Conservation (phyloP, 2,329 filamentous ascomycete species). For the Gaeumannomyces tritici region DNA sequence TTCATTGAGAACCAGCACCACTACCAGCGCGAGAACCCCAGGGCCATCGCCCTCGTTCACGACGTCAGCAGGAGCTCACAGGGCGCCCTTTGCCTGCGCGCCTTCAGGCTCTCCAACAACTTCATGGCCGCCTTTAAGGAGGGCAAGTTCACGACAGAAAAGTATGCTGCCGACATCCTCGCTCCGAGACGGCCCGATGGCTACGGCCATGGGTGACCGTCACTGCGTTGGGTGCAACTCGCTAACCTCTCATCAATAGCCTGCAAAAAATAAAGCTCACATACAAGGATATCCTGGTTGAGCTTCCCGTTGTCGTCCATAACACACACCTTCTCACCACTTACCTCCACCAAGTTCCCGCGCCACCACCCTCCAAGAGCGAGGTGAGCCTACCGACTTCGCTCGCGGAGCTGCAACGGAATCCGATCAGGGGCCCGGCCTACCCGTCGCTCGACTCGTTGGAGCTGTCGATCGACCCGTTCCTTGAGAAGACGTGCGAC, state of each 20-base stretch:
- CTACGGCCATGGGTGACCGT: no score
- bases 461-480: conserved; percentile 90
- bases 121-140: conserved; percentile 95
- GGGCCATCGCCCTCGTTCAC: conserved; percentile 81
- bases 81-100: conserved; percentile 76
- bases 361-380: conserved; percentile 46
- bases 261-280: conserved; percentile 89
- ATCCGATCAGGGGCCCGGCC: conserved; percentile 54
- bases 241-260: conserved; percentile 32
- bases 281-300: conserved; percentile 87
- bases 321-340: conserved; percentile 96
- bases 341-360: conserved; percentile 85
- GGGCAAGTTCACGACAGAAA: conserved; percentile 94
- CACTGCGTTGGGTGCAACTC: no score
- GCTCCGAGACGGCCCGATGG: no score
- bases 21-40: conserved; percentile 93
- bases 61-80: conserved; percentile 93
- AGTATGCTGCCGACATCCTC: conserved; percentile 41
- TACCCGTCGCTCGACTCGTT: conserved; percentile 84
- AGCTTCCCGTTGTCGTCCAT: conserved; percentile 82
- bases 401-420: conserved; percentile 64
- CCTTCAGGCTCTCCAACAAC: conserved; percentile 76
- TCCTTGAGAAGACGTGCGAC: conserved; percentile 97
- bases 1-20: conserved; percentile 95
- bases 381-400: conserved; percentile 70